phyloP scores from a whole-genome alignment of 495 filamentous ascomycete genomes.

The Hyaloscypha finlandica region DNA sequence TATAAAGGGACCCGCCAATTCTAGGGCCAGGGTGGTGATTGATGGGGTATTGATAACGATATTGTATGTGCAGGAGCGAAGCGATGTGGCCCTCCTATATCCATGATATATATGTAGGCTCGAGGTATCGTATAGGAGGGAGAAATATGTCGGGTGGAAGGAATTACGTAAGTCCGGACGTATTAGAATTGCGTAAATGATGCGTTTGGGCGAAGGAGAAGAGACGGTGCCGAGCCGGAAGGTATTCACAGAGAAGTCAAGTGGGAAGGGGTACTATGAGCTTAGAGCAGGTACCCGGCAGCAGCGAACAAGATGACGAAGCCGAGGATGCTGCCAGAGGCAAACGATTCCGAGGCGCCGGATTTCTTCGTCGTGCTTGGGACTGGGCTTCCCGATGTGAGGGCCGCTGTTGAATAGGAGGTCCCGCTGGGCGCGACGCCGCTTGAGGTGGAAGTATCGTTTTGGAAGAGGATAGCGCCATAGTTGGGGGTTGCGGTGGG shows the following conservation, averaged over 20 bases:
- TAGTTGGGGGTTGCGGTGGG: constrained; percentile 14
- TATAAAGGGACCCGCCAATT: too few relatives aligned
- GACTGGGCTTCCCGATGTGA: not conserved
- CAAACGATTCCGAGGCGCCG: constrained; percentile 11
- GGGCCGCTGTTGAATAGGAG: not conserved
- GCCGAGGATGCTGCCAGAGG: constrained; percentile 19
- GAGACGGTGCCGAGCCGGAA: not conserved
- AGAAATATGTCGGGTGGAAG: not conserved
- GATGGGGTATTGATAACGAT: not conserved
- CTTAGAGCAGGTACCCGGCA: constrained; percentile 24
- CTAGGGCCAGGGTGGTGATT: not conserved
- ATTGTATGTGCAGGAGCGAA: not conserved
- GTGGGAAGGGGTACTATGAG: not conserved
- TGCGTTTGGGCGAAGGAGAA: constrained; percentile 1
- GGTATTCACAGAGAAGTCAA: not conserved
- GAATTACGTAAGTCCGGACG: constrained; percentile 36
- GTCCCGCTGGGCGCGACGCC: not conserved
- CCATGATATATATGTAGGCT: too few relatives aligned
- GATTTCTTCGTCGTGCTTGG: constrained; percentile 18
- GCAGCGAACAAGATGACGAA: constrained; percentile 21
- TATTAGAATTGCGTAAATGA: constrained; percentile 27
- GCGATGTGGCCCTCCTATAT: not conserved
- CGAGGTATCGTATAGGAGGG: too few relatives aligned
- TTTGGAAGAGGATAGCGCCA: constrained; percentile 26
- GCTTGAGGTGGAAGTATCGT: constrained; percentile 12